A percentile compares a stretch with the other conserved stretches of the same genome.
phyloP scores from a whole-genome alignment of 805 yeast genomes.

The Candida incommunis region DNA sequence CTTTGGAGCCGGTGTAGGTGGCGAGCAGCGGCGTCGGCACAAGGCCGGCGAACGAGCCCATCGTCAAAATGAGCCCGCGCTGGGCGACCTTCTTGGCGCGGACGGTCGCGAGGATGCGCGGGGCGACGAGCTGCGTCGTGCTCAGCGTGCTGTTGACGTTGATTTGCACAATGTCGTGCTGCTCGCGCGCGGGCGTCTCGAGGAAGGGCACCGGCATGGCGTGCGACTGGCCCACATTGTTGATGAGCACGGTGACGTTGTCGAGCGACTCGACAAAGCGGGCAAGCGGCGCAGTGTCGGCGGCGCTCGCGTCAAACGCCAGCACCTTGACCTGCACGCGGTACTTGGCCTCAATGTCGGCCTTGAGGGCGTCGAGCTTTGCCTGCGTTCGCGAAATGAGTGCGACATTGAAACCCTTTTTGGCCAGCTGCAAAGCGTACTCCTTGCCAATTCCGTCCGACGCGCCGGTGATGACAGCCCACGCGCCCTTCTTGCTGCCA shows the following conservation, averaged over 20 bases:
- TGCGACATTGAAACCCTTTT: slow-evolving; percentile 68
- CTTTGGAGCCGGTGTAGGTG: slow-evolving; percentile 90
- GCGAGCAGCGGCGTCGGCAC: slow-evolving; percentile 87
- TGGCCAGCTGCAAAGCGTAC: slow-evolving; percentile 73
- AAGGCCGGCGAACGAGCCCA: slow-evolving; percentile 96
- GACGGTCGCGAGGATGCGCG: slow-evolving; percentile 46
- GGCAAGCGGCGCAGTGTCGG: slow-evolving; percentile 40
- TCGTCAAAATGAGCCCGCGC: slow-evolving; percentile 66
- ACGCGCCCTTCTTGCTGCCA: slow-evolving; percentile 32
- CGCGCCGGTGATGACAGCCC: slow-evolving; percentile 97
- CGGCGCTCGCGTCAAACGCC: slow-evolving; percentile 64
- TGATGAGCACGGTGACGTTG: slow-evolving; percentile 63
- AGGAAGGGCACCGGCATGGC: slow-evolving; percentile 87
- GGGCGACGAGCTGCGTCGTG: slow-evolving; percentile 68
- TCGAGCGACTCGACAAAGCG: slow-evolving; percentile 28
- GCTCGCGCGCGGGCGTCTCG: slow-evolving; percentile 63
- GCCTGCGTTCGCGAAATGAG: slow-evolving; percentile 73
- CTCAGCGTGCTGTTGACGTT: slow-evolving; percentile 75
- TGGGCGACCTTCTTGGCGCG: slow-evolving; percentile 20
- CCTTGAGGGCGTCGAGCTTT: slow-evolving; percentile 53
- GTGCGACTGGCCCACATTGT: slow-evolving; percentile 92
- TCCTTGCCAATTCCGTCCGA: slow-evolving; percentile 97
- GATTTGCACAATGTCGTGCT: slow-evolving; percentile 68
- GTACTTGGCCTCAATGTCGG: slow-evolving; percentile 46
- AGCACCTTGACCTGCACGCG: slow-evolving; percentile 49